Base-by-base conservation (phyloP, 163 green algal species). In the Prototheca wickerhamii region DNA sequence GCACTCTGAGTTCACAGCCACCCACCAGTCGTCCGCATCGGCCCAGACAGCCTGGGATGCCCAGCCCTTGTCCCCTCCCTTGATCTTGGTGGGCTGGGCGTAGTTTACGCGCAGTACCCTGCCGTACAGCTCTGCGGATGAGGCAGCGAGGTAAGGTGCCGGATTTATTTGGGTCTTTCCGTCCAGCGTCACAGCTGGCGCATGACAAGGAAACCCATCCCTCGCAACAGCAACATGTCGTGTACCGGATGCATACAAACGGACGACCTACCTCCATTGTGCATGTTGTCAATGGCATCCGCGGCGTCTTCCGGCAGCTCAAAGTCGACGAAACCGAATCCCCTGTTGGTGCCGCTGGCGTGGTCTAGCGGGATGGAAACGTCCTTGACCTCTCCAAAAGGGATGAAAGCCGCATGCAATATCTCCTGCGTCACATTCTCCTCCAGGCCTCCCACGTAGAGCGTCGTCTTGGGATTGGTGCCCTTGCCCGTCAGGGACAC, bases 251-350 rank as follows among this genome's bases (percentile, higher is more conserved):
- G n/a, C n/a, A n/a, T n/a, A n/a, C 32, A 12, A 17, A 49, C 23
- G 10, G 23, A 58, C 21, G 26, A 85, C 23, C 90, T 73, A 77
- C 96, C 92, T 26, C 86, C 85, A 63, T 96, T 93, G 83, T 98
- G 80, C 93, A 98, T 97, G 82, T 98, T 98, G 71, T 97, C 91
- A 10, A 97, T 92, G 0, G 93, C 93, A 21, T 72, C 88, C n/a
- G 80, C 86, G 4, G 93, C 88, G 52, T 98, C 93, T 23, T 96
- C 89, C 49, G 83, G 85, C 17, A 86, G 77, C 61, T 95, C 86
- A 65, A 88, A 96, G 69, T 96, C 87, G 0, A 99, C 84, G 62
- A 99, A 98, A 12, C 88, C 93, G 80, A 99, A 99, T 30, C 93
- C 93, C 12, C 90, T 76, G 73, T 99, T 86, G 69, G 90, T 92